phyloP scores from a whole-genome alignment of 2,329 filamentous ascomycete genomes.

The Fusarium agapanthi region DNA sequence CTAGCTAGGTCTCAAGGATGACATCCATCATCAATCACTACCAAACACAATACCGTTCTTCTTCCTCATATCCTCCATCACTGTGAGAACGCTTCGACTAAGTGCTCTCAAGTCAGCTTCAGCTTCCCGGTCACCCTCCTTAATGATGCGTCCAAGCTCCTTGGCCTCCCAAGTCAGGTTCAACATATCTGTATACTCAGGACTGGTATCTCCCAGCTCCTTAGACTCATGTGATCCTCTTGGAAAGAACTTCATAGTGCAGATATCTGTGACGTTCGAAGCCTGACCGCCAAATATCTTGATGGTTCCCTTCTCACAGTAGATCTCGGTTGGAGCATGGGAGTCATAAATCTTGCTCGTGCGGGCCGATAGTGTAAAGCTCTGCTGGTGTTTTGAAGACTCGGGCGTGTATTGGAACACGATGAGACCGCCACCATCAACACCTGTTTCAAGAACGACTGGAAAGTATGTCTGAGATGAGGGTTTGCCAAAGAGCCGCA shows the following conservation, averaged over 20 bases:
- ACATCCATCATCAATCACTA: background rate
- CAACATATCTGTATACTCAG: slow-evolving; percentile 17
- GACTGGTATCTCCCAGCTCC: slow-evolving; percentile 17
- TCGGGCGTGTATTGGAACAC: slow-evolving; percentile 19
- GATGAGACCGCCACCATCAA: slow-evolving; percentile 19
- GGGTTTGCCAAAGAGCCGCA: slow-evolving; percentile 25
- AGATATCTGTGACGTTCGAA: slow-evolving; percentile 27
- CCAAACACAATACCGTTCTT: slow-evolving; percentile 18
- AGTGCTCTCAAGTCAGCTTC: slow-evolving; percentile 21
- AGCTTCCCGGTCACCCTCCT: slow-evolving; percentile 5
- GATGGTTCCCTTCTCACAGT: slow-evolving; percentile 33
- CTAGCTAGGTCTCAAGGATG: too few species aligned
- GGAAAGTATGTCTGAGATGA: slow-evolving; percentile 18
- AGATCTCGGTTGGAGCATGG: slow-evolving; percentile 28
- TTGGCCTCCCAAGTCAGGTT: slow-evolving; percentile 33
- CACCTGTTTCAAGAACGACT: slow-evolving; percentile 3
- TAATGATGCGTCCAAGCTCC: slow-evolving; percentile 26
- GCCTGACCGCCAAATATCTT: slow-evolving; percentile 10
- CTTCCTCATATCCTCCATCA: slow-evolving; percentile 29
- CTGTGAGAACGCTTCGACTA: slow-evolving; percentile 5
- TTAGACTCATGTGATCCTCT: slow-evolving; percentile 18
- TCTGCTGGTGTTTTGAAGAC: slow-evolving; percentile 16
- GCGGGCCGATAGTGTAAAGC: slow-evolving; percentile 18
- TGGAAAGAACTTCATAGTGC: slow-evolving; percentile 15
- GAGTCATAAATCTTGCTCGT: slow-evolving; percentile 31